phyloP scores from a whole-genome alignment of 805 yeast species.

The Kazachstania viticola region DNA sequence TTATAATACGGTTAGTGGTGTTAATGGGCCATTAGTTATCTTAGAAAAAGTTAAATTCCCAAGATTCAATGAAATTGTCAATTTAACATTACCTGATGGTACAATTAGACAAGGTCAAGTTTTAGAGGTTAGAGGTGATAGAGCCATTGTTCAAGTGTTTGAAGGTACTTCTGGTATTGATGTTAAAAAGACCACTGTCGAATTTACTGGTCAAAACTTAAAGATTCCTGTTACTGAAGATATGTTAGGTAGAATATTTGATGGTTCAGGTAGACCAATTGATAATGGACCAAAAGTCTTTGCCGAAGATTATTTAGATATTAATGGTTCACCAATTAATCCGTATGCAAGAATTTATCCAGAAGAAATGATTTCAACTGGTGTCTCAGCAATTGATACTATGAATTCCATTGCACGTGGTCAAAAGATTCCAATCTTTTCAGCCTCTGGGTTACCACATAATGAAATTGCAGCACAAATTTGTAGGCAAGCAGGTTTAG shows the following conservation, averaged over 20 bases:
- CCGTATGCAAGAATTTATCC: slow-evolving; percentile 98
- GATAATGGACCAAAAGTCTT: slow-evolving; percentile 97
- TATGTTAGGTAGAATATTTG: slow-evolving; percentile 93
- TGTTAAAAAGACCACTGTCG: slow-evolving; percentile 94
- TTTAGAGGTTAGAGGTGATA: slow-evolving; percentile 90
- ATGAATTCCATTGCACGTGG: slow-evolving; percentile 99
- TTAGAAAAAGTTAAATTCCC: slow-evolving; percentile 79
- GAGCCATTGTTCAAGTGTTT: slow-evolving; percentile 97
- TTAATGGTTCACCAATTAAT: slow-evolving; percentile 97
- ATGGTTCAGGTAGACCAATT: slow-evolving; percentile 97
- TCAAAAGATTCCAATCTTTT: slow-evolving; percentile 97
- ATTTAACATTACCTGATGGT: slow-evolving; percentile 94
- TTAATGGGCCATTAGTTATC: slow-evolving; percentile 95
- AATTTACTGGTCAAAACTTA: slow-evolving; percentile 91
- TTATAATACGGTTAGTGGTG: slow-evolving; percentile 96
- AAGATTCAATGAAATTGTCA: slow-evolving; percentile 91
- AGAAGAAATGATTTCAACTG: slow-evolving; percentile 99
- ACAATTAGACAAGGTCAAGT: slow-evolving; percentile 94
- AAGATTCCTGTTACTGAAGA: slow-evolving; percentile 94
- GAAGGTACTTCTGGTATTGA: slow-evolving; percentile 99
- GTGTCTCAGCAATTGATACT: slow-evolving; percentile 96
- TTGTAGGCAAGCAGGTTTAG: slow-evolving; percentile 98
- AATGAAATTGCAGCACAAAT: slow-evolving; percentile 99
- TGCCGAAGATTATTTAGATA: slow-evolving; percentile 97
- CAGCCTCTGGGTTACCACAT: slow-evolving; percentile 98